These are phyloP conservation scores for Zygoascus sp. DNA, from an alignment of 1,139 yeast genomes.

Conservation along the genomic window DNA sequence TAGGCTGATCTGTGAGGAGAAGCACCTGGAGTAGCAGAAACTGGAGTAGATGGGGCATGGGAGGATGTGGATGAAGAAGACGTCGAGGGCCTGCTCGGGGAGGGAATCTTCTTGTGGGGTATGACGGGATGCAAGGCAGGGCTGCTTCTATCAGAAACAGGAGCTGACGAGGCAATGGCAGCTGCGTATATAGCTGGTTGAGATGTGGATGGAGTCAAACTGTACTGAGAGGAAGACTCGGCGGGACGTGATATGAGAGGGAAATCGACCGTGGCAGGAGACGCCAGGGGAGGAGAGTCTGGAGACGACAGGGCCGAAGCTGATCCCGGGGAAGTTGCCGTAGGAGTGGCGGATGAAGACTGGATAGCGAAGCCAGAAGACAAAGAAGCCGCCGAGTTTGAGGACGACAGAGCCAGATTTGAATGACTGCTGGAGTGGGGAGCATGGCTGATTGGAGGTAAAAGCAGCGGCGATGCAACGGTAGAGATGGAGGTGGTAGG, in stretches of 20 bases:
- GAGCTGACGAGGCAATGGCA: too few species aligned
- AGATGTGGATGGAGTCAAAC: not conserved
- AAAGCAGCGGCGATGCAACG: not conserved
- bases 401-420: not conserved
- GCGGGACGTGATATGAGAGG: not conserved
- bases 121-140: not conserved
- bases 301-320: conserved; percentile 4
- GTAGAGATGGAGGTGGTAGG: not conserved
- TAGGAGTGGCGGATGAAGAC: not conserved
- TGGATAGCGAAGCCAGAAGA: not conserved
- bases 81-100: conserved; percentile 8
- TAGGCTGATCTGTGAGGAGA: conserved; percentile 1
- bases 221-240: not conserved
- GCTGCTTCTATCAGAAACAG: not conserved
- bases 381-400: too few species aligned
- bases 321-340: conserved; percentile 2
- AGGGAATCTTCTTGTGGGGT: not conserved
- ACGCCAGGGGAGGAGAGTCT: not conserved
- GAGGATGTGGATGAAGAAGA: conserved; percentile 12
- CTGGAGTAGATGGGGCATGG: conserved; percentile 5
- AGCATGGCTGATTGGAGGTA: conserved; percentile 5
- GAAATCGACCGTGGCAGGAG: conserved; percentile 1
- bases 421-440: not conserved
- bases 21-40: not conserved
- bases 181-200: too few species aligned